phyloP scores from a whole-genome alignment of 2,329 filamentous ascomycete genomes.

The Fusarium luffae region DNA sequence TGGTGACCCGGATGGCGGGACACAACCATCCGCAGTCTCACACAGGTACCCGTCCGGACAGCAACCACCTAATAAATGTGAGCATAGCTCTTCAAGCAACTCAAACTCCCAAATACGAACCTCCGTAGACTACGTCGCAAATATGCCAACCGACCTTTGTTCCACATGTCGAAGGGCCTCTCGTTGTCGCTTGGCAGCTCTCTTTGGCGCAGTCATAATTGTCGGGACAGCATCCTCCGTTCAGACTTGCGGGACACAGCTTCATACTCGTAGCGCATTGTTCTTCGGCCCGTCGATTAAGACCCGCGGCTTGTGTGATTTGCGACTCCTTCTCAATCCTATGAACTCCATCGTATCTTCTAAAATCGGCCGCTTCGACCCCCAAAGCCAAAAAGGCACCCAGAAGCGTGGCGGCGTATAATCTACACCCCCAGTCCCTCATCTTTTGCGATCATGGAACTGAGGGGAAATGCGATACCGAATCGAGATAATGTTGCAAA shows the following conservation, averaged over 20 bases:
- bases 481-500: constrained; percentile 14
- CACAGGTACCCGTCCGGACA: constrained; percentile 61
- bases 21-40: constrained; percentile 53
- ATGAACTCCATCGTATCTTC: constrained; percentile 48
- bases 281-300: constrained; percentile 33
- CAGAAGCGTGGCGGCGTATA: constrained; percentile 34
- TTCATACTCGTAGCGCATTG: constrained; percentile 46
- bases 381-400: constrained; percentile 35
- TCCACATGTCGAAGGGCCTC: constrained; percentile 55
- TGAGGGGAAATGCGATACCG: constrained; percentile 23
- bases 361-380: constrained; percentile 45
- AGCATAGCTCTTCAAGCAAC: constrained; percentile 8
- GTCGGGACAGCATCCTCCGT: constrained; percentile 61
- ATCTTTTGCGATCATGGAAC: constrained; percentile 36
- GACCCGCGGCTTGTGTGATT: constrained; percentile 35
- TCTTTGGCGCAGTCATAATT: constrained; percentile 60
- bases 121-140: constrained; percentile 54
- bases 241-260: constrained; percentile 53
- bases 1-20: constrained; percentile 56
- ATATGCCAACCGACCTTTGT: constrained; percentile 52
- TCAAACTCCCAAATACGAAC: constrained; percentile 40
- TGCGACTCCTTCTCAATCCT: constrained; percentile 46
- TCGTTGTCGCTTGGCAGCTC: constrained; percentile 61
- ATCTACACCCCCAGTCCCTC: constrained; percentile 40
- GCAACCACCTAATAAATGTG: constrained; percentile 54